These are phyloP conservation scores for Cicer judaicum DNA, from an alignment of 306 rosid genomes.

Conservation along the genomic window DNA sequence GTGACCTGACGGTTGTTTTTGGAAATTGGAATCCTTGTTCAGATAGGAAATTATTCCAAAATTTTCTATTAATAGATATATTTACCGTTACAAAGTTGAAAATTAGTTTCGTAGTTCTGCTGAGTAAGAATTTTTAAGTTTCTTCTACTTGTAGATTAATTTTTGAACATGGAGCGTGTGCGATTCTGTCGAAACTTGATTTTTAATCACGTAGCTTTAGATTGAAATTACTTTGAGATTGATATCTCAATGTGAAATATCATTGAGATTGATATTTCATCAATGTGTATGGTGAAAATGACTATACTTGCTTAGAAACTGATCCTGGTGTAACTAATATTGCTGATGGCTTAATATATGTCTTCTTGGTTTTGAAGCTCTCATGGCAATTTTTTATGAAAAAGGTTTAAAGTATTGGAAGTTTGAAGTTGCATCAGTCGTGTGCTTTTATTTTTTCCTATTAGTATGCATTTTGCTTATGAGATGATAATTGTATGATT, in stretches of 20 bases:
- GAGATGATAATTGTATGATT: constrained; percentile 33
- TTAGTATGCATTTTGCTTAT: constrained; percentile 25
- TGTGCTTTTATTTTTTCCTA: neutral
- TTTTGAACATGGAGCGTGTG: neutral
- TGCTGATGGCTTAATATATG: constrained; percentile 7
- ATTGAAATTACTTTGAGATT: constrained; percentile 17
- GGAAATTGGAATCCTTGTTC: neutral
- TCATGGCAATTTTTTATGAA: neutral
- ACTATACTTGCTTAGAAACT: constrained; percentile 14
- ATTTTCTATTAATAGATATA: neutral
- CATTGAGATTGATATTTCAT: constrained; percentile 15
- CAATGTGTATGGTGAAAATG: constrained; percentile 6
- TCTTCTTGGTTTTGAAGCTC: constrained; percentile 27
- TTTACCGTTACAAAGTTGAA: neutral
- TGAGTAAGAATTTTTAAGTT: constrained; percentile 4
- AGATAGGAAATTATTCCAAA: neutral
- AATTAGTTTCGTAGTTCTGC: neutral
- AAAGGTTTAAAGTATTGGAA: neutral
- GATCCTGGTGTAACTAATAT: neutral
- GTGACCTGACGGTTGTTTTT: constrained; percentile 39
- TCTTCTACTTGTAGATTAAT: neutral
- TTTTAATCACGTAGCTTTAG: neutral
- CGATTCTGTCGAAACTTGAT: neutral
- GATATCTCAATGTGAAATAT: neutral
- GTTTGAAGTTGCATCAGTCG: neutral